Evolutionary conservation across 192 early-diverging fungal genomes (phyloP).

Genomic region (Obelidium mucronatum): DNA sequence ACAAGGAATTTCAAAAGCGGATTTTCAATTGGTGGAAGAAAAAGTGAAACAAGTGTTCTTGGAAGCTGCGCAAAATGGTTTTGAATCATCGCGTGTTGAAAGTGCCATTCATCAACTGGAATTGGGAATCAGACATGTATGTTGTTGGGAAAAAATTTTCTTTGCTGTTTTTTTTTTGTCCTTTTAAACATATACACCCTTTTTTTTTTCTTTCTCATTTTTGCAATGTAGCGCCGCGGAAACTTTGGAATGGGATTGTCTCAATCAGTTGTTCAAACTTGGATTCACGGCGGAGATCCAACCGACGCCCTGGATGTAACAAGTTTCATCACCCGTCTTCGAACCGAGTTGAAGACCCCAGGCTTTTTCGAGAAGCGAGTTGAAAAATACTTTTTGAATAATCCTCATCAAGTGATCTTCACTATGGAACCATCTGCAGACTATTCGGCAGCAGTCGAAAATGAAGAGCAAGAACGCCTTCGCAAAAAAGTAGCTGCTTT

Average conservation of each 20-base stretch:
- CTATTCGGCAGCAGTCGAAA: conserved; percentile 64
- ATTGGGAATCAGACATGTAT: conserved; percentile 86
- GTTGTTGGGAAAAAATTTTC: background rate
- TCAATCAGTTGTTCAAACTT: conserved; percentile 76
- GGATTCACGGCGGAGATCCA: conserved; percentile 90
- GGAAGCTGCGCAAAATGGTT: conserved; percentile 73
- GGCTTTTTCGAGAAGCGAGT: conserved; percentile 79
- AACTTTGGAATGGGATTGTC: conserved; percentile 88
- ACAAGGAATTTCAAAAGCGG: conserved; percentile 79
- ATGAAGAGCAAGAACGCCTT: conserved; percentile 74
- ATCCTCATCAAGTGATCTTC: conserved; percentile 78
- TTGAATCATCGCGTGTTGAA: conserved; percentile 79
- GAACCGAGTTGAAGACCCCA: conserved; percentile 55
- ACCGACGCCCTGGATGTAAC: conserved; percentile 82
- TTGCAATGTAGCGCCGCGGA: conserved; percentile 69
- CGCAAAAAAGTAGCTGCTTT: conserved; percentile 65
- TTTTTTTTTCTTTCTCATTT: conserved; percentile 17
- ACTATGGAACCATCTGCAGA: conserved; percentile 81
- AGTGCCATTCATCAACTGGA: conserved; percentile 89
- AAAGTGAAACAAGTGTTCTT: conserved; percentile 75
- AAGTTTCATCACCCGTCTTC: conserved; percentile 77
- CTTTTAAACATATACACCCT: no score
- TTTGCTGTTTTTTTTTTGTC: background rate
- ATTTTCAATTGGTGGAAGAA: conserved; percentile 73
- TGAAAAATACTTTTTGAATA: conserved; percentile 80